Evolutionary conservation across 352 stramenopile species (phyloP).

Genomic region (Phytophthora colocasiae): DNA sequence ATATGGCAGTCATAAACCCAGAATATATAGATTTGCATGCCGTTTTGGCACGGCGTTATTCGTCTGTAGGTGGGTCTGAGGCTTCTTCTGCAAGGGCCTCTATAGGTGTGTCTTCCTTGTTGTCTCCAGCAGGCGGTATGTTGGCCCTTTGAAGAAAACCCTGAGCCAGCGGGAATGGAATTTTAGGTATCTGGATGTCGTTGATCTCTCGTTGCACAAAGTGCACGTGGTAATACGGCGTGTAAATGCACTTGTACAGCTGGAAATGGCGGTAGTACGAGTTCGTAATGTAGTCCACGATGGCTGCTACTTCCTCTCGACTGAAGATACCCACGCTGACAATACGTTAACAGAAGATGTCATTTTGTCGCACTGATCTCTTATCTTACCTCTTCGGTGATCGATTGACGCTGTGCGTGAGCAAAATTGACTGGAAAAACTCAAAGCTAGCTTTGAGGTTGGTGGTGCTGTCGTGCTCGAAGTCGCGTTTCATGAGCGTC

Average conservation of each 20-base stretch:
- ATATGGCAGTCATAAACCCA: slow-evolving; percentile 4
- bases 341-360: neutral
- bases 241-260: slow-evolving; percentile 86
- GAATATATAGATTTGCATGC: slow-evolving; percentile 42
- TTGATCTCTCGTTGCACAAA: slow-evolving; percentile 56
- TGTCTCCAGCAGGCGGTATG: slow-evolving; percentile 5
- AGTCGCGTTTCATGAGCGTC: slow-evolving; percentile 68
- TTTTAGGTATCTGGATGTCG: slow-evolving; percentile 49
- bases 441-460: slow-evolving; percentile 61
- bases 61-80: neutral
- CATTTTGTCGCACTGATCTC: neutral
- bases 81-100: slow-evolving; percentile 13
- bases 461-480: slow-evolving; percentile 49
- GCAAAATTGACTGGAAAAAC: slow-evolving; percentile 65
- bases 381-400: slow-evolving; percentile 64
- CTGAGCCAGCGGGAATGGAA: slow-evolving; percentile 43
- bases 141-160: slow-evolving; percentile 46
- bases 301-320: slow-evolving; percentile 48
- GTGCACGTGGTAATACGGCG: slow-evolving; percentile 62
- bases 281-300: slow-evolving; percentile 82
- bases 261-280: slow-evolving; percentile 85
- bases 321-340: slow-evolving; percentile 68
- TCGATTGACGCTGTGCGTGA: slow-evolving; percentile 74
- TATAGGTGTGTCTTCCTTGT: neutral
- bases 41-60: slow-evolving; percentile 15